Percentiles rank a stretch among this genome's conserved stretches.
phyloP scores from a whole-genome alignment of 2,329 filamentous ascomycete genomes.

The Zelopaecilomyces penicillatus region DNA sequence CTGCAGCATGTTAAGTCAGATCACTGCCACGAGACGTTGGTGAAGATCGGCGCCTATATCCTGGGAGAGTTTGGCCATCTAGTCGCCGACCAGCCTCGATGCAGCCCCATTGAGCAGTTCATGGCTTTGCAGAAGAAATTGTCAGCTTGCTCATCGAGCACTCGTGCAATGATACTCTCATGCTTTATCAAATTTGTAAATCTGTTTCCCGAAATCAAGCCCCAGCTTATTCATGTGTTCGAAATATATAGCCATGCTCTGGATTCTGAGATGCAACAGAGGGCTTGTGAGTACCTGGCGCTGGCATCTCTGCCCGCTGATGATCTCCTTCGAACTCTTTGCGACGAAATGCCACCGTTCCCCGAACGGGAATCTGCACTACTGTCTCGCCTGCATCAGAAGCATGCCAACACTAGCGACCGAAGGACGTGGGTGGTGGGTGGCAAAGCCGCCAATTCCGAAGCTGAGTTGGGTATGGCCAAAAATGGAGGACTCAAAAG shows the following conservation, averaged over 20 bases:
- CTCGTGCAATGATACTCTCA: constrained; percentile 87
- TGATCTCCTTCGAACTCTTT: constrained; percentile 84
- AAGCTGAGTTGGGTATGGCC: constrained; percentile 71
- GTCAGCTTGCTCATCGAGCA: constrained; percentile 77
- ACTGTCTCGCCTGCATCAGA: constrained; percentile 86
- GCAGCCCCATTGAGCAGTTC: constrained; percentile 96
- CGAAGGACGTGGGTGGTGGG: constrained; percentile 98
- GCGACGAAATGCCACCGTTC: constrained; percentile 98
- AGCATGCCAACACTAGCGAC: constrained; percentile 85
- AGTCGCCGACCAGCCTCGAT: constrained; percentile 83
- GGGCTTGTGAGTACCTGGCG: constrained; percentile 89
- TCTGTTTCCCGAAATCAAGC: constrained; percentile 96
- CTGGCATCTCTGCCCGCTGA: constrained; percentile 81
- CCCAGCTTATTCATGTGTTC: constrained; percentile 85
- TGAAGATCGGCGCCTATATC: constrained; percentile 96
- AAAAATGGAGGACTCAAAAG: constrained; percentile 79
- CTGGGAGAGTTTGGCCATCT: constrained; percentile 95
- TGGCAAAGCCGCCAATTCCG: constrained; percentile 85
- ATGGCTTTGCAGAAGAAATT: constrained; percentile 87
- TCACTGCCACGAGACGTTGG: constrained; percentile 90
- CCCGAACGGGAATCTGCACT: constrained; percentile 89
- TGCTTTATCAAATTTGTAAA: constrained; percentile 98
- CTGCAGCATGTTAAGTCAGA: constrained; percentile 87
- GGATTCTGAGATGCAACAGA: constrained; percentile 90
- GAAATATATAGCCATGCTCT: constrained; percentile 87